These are phyloP conservation scores for Neobulgaria alba DNA, from an alignment of 2,329 filamentous ascomycete genomes.

Conservation along the genomic window DNA sequence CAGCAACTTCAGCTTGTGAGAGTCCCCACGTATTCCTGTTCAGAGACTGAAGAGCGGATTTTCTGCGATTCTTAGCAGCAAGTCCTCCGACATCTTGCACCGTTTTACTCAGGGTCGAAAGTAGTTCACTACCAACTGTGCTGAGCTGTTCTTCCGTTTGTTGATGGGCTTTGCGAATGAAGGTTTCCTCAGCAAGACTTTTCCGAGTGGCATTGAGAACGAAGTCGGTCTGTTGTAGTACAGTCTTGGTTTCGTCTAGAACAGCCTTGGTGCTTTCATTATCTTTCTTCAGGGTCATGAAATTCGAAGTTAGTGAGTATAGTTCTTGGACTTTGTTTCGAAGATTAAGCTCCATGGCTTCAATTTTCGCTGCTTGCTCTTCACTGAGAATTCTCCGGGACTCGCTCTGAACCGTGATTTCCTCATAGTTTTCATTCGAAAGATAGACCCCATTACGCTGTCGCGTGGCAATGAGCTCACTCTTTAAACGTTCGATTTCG, in stretches of 20 bases:
- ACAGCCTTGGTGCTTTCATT: conserved; percentile 66
- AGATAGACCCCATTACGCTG: conserved; percentile 94
- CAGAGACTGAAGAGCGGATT: conserved; percentile 70
- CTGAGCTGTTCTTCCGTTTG: conserved; percentile 72
- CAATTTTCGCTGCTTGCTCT: conserved; percentile 85
- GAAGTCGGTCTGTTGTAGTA: conserved; percentile 82
- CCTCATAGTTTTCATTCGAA: conserved; percentile 79
- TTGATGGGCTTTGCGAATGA: conserved; percentile 75
- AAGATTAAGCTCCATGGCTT: conserved; percentile 82
- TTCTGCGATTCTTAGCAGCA: conserved; percentile 77
- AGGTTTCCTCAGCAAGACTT: conserved; percentile 69
- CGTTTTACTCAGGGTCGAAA: conserved; percentile 69
- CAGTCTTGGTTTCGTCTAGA: conserved; percentile 70
- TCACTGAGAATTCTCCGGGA: conserved; percentile 84
- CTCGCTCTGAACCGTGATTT: conserved; percentile 86
- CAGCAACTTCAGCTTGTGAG: conserved; percentile 65
- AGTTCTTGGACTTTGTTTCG: conserved; percentile 92
- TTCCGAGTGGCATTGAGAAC: conserved; percentile 71
- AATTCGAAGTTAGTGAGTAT: conserved; percentile 75
- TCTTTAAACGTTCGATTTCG: conserved; percentile 92
- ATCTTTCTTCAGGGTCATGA: conserved; percentile 83
- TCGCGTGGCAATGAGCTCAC: conserved; percentile 83
- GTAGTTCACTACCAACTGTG: conserved; percentile 63
- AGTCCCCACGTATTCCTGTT: conserved; percentile 75
- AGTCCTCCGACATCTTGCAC: conserved; percentile 74